Base-by-base conservation (phyloP, 805 yeast genomes). In the Zygoascus biomembranicola region DNA sequence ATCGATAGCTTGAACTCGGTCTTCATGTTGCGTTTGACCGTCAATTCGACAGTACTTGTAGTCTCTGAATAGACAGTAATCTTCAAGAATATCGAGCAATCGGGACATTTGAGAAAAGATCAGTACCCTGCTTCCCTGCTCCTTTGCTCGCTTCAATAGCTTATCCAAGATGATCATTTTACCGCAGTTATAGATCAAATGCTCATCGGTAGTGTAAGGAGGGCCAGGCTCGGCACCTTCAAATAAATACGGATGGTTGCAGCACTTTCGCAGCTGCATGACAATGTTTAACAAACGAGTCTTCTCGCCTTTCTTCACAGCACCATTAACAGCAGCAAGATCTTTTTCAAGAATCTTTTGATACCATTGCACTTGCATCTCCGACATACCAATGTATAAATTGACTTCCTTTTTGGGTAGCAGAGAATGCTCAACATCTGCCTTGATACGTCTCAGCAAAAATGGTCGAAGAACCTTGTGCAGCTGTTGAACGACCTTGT, bases 171-270 rank as follows among this genome's bases (percentile, higher is more conserved):
- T 87, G 52, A 87, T 77, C 90, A 90, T 87, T 67, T 90, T 90
- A 32, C 96, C 97, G 6, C 96, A 78, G 66, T 92, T 92, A 72
- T 63, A 83, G n/a, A 90, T 84, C 58, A 92, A 75, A 70, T 92
- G 98, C 68, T 90, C 97, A 68, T 90, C 97, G 0, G 95, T 92
- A 1, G 97, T 92, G 64, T 77, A 92, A 0, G 98, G 98, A 1
- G 98, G 98, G 9, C 98, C 98, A 0, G 97, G 98, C 69, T 90
- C 98, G 1, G 98, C 99, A n/a, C 99, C 98, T 67, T 92, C 98
- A 64, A 94, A 94, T 52, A 92, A 72, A 68, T 94, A 92, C 0
- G 98, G 98, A 70, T 94, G 99, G 66, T 94, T 92, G 68, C 98
- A 92, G 68, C 98, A 92, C 68, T 92, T 92, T 63, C 98, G 78